These are phyloP conservation scores for Thyridium curvatum DNA, from an alignment of 2,329 filamentous ascomycete species.

Conservation along the genomic window DNA sequence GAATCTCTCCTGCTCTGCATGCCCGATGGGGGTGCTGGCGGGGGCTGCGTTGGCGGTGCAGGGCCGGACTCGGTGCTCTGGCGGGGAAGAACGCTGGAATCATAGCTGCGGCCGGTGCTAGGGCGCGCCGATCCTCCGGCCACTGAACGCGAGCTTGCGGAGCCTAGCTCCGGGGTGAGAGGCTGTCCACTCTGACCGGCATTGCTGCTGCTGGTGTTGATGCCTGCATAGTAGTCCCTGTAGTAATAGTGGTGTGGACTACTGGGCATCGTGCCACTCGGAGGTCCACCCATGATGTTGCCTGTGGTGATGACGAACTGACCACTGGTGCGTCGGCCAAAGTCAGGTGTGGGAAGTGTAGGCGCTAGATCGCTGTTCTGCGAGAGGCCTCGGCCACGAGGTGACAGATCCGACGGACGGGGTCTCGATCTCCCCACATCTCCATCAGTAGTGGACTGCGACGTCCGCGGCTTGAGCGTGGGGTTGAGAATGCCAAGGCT, in stretches of 20 bases:
- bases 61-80: constrained; percentile 42
- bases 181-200: constrained; percentile 39
- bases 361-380: constrained; percentile 58
- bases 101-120: constrained; percentile 54
- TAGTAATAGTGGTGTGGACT: constrained; percentile 49
- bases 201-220: constrained; percentile 15
- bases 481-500: constrained; percentile 76
- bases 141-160: constrained; percentile 40
- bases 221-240: constrained; percentile 44
- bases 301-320: constrained; percentile 55
- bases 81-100: constrained; percentile 43
- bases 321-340: constrained; percentile 58
- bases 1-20: constrained; percentile 45
- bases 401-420: constrained; percentile 39
- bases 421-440: constrained; percentile 42
- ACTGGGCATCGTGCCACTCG: constrained; percentile 21
- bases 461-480: constrained; percentile 52
- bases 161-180: constrained; percentile 36
- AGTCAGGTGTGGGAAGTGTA: constrained; percentile 59
- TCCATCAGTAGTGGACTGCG: constrained; percentile 52
- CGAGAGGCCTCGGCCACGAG: constrained; percentile 53
- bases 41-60: too few relatives aligned
- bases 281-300: constrained; percentile 6
- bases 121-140: constrained; percentile 42
- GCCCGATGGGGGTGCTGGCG: constrained; percentile 15